phyloP scores from a whole-genome alignment of 1,139 yeast species.

The Debaryomyces robertsiae region DNA sequence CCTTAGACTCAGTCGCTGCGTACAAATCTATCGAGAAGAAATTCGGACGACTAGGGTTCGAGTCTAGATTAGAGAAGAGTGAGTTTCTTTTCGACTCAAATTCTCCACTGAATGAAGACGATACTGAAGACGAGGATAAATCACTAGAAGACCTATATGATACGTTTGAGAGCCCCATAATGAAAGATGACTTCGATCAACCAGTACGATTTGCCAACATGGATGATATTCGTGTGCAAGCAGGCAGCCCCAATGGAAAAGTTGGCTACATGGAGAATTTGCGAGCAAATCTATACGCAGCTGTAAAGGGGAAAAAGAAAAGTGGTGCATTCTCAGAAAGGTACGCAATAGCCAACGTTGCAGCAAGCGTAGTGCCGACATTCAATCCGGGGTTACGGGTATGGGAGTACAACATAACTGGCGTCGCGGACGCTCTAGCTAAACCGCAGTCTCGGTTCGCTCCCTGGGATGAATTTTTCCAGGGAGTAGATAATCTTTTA shows the following conservation, averaged over 20 bases:
- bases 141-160: slow-evolving; percentile 8
- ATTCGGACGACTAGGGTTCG: slow-evolving; percentile 14
- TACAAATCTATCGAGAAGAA: slow-evolving; percentile 50
- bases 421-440: slow-evolving; percentile 31
- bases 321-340: slow-evolving; percentile 55
- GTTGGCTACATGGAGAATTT: slow-evolving; percentile 61
- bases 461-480: slow-evolving; percentile 61
- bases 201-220: slow-evolving; percentile 1
- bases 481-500: slow-evolving; percentile 40
- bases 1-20: slow-evolving; percentile 71
- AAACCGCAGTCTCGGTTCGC: slow-evolving; percentile 20
- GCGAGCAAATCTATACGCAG: slow-evolving; percentile 54
- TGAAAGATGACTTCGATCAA: slow-evolving; percentile 2
- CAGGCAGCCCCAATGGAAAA: slow-evolving; percentile 68
- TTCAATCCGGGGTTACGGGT: slow-evolving; percentile 81
- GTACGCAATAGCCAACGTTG: slow-evolving; percentile 68
- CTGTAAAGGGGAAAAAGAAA: slow-evolving; percentile 44
- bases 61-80: slow-evolving; percentile 12
- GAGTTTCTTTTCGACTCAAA: slow-evolving; percentile 9
- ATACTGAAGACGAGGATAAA: slow-evolving; percentile 16
- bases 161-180: slow-evolving; percentile 5
- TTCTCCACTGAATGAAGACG: slow-evolving; percentile 12
- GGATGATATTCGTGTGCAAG: slow-evolving; percentile 36
- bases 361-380: slow-evolving; percentile 82
- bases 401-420: slow-evolving; percentile 82